Percentiles rank a stretch among this genome's conserved stretches.
These are phyloP conservation scores for Gossypium raimondii DNA, from an alignment of 345 rosid species.

Conservation along the genomic window DNA sequence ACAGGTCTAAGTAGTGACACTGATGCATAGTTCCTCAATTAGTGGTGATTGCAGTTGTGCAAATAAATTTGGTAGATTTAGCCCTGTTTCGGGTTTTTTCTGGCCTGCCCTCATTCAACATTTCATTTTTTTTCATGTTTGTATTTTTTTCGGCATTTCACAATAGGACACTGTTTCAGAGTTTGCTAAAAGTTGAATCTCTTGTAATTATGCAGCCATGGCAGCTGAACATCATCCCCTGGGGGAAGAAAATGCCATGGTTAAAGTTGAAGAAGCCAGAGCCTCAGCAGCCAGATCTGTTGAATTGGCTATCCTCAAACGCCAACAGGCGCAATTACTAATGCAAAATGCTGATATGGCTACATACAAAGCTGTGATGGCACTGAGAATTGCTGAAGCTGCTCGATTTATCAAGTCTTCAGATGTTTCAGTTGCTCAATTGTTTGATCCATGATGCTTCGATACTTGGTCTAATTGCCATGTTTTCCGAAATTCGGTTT, in stretches of 20 bases:
- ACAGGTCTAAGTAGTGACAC: too few relatives aligned
- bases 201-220: conserved; percentile 26
- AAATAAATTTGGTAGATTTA: too few relatives aligned
- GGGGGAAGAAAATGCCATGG: conserved; percentile 42
- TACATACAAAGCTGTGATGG: conserved; percentile 66
- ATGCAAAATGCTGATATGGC: conserved; percentile 77
- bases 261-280: conserved; percentile 51
- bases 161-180: not conserved
- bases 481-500: not conserved
- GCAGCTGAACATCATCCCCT: conserved; percentile 43
- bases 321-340: conserved; percentile 60
- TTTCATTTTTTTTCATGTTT: too few relatives aligned
- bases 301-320: conserved; percentile 52
- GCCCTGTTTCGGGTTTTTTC: too few relatives aligned
- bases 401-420: conserved; percentile 32
- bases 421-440: conserved; percentile 19
- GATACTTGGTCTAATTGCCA: not conserved
- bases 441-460: not conserved
- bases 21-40: too few relatives aligned
- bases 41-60: too few relatives aligned
- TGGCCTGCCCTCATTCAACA: too few relatives aligned
- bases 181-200: not conserved
- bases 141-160: too few relatives aligned
- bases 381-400: conserved; percentile 66
- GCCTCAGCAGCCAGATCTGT: conserved; percentile 31